Base-by-base conservation (phyloP, 805 yeast genomes). In the Saccharomycopsis selenospora region DNA sequence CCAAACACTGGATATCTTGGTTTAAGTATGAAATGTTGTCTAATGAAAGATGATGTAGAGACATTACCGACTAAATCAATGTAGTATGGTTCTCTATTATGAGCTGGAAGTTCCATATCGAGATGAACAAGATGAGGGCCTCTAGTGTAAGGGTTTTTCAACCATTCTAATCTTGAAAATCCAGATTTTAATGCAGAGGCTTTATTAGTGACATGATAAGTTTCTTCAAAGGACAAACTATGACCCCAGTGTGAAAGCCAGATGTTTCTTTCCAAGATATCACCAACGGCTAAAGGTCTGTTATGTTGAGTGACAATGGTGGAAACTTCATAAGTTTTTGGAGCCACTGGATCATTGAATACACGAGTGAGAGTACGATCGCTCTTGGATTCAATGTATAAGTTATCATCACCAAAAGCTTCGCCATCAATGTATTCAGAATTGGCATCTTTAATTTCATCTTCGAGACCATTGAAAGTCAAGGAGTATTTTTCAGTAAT, bases 1-100 rank as follows among this genome's bases (percentile, higher is more conserved):
- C 99, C 99, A 66, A 87, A 85, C 4, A 93, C 63, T n/a, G 99
- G 99, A 70, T 72, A 93, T 64, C 99, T 76, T 49, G 98, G 98
- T 59, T 75, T 77, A 55, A 93, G 64, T 29, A 81, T 68, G 43
- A 87, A 66, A 52, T 56, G 61, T 46, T 64, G 61, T 3, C 56
- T 56, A 3, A 66, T 60, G 23, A 67, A 52, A 53, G 70, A 69
- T 44, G 84, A 82, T 2, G 97, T 85, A 4, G 96, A 82, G 11
- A 91, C 96, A 66, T 87, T 86, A 30, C 99, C 99, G 25, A 91
- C 96, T 56, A 84, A 76, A 65, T 93, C 99, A 8, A 88, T 82
- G 62, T 71, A 87, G 67, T 86, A 93, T 49, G 81, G 75, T 52
- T 82, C 93, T n/a, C 72, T 62, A 17, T 82, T 68, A 25, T 66